These are phyloP conservation scores for Pleurostoma richardsiae DNA, from an alignment of 2,329 filamentous ascomycete species.

Conservation along the genomic window DNA sequence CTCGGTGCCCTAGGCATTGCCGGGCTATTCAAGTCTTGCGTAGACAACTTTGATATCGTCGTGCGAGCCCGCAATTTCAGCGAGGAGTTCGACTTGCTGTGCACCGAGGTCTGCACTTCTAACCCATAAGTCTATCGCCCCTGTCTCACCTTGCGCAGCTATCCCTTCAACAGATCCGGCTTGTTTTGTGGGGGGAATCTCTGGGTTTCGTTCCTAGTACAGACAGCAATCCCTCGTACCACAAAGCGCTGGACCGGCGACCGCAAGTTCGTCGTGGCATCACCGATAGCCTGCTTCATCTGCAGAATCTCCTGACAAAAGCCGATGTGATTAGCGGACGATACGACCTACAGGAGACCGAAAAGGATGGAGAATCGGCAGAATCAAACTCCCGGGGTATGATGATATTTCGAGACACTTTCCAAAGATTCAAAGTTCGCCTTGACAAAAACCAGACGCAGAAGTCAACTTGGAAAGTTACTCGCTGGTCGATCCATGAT, in stretches of 20 bases:
- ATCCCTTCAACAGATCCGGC: constrained; percentile 5
- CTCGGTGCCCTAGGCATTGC: constrained; percentile 15
- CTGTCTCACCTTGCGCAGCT: constrained; percentile 1
- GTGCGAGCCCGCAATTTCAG: constrained; percentile 13
- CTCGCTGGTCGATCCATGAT: constrained; percentile 14
- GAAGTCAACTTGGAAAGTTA: constrained; percentile 12
- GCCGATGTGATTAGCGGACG: constrained; percentile 6
- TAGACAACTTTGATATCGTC: constrained; percentile 19
- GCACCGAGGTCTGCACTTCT: constrained; percentile 3
- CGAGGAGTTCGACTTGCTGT: constrained; percentile 16
- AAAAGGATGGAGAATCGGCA: neutral
- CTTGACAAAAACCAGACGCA: constrained; percentile 12
- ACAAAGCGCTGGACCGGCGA: neutral
- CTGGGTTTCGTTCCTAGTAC: constrained; percentile 5
- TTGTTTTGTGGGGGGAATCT: constrained; percentile 11
- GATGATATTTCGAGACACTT: constrained; percentile 11
- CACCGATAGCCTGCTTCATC: neutral
- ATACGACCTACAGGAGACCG: neutral
- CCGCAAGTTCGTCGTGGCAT: constrained; percentile 1
- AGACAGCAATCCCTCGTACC: neutral
- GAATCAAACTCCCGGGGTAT: constrained; percentile 3
- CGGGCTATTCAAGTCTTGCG: constrained; percentile 16
- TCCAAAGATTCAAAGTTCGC: constrained; percentile 11
- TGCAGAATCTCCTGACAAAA: constrained; percentile 1
- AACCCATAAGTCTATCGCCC: too few species aligned